Conservation (phyloP, 1,139 yeast species). For the Yamadazyma atmosphaerica region DNA sequence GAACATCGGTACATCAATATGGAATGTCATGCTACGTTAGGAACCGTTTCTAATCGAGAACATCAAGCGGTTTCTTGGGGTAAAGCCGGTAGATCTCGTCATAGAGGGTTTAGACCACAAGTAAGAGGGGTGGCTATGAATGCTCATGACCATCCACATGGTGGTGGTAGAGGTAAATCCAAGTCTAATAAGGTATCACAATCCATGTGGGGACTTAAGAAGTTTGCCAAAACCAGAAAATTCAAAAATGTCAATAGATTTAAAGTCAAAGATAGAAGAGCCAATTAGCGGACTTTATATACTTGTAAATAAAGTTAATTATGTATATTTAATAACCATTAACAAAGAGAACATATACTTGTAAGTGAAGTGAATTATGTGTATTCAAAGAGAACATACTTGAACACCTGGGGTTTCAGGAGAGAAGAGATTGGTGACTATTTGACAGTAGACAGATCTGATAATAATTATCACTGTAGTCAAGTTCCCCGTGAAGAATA, state of each 20-base stretch:
- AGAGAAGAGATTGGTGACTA: neutral
- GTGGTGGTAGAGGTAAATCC: slow-evolving; percentile 99
- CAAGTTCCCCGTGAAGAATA: slow-evolving; percentile 21
- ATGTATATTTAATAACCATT: slow-evolving; percentile 15
- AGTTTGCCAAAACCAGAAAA: slow-evolving; percentile 90
- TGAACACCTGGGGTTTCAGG: neutral
- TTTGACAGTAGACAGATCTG: slow-evolving; percentile 11
- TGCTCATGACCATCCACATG: slow-evolving; percentile 97
- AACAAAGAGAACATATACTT: neutral
- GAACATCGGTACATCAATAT: slow-evolving; percentile 88
- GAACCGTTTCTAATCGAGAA: slow-evolving; percentile 92
- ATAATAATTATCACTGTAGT: slow-evolving; percentile 9
- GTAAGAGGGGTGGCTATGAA: slow-evolving; percentile 99
- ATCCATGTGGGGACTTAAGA: slow-evolving; percentile 98
- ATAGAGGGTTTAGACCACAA: slow-evolving; percentile 90
- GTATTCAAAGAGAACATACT: no score
- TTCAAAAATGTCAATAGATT: slow-evolving; percentile 80
- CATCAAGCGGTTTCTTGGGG: slow-evolving; percentile 90
- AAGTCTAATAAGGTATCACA: slow-evolving; percentile 92
- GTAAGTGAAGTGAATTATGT: slow-evolving; percentile 8
- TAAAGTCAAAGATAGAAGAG: slow-evolving; percentile 85
- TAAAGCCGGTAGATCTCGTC: slow-evolving; percentile 95
- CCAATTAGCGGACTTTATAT: neutral
- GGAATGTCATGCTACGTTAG: slow-evolving; percentile 91
- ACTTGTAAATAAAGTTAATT: slow-evolving; percentile 5